These are phyloP conservation scores for Aegilops tauschii DNA, from an alignment of 176 grass and related monocot species.

Conservation along the genomic window DNA sequence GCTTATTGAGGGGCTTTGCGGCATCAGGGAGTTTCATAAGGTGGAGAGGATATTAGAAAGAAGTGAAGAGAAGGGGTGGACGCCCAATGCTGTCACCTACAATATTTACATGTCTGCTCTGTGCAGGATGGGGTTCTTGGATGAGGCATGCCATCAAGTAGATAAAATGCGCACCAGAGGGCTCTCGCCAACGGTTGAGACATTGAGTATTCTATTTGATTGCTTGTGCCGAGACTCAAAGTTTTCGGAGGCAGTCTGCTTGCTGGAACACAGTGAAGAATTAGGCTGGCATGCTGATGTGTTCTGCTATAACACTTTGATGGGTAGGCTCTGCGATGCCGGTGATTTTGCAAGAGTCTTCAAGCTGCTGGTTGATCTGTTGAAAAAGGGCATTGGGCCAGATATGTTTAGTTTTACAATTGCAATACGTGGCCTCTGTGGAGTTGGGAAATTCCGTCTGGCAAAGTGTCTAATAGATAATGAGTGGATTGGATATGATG, in stretches of 20 bases:
- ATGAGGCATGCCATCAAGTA: conserved; percentile 55
- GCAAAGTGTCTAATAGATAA: conserved; percentile 49
- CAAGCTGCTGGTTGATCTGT: conserved; percentile 56
- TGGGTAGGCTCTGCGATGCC: conserved; percentile 61
- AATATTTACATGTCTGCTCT: conserved; percentile 75
- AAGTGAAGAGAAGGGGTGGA: conserved; percentile 51
- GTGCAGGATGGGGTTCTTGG: conserved; percentile 46
- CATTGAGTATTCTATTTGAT: conserved; percentile 59
- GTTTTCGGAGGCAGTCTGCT: conserved; percentile 49
- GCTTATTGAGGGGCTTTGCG: conserved; percentile 63
- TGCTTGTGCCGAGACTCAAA: conserved; percentile 54
- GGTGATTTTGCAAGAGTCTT: conserved; percentile 49
- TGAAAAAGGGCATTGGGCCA: conserved; percentile 71
- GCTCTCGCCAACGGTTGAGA: conserved; percentile 39
- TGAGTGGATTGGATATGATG: conserved; percentile 37
- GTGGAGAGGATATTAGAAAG: conserved; percentile 55
- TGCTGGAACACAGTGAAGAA: conserved; percentile 53
- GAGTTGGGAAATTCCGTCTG: conserved; percentile 49
- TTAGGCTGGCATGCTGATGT: conserved; percentile 58
- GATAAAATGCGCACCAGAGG: conserved; percentile 46
- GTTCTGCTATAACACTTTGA: conserved; percentile 70
- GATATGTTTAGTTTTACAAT: conserved; percentile 81
- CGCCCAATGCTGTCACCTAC: conserved; percentile 65
- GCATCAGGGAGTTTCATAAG: conserved; percentile 37
- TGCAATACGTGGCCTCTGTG: conserved; percentile 58